Evolutionary conservation across 2,329 filamentous ascomycete genomes (phyloP).

Genomic region (Paraphoma chrysanthemicola): DNA sequence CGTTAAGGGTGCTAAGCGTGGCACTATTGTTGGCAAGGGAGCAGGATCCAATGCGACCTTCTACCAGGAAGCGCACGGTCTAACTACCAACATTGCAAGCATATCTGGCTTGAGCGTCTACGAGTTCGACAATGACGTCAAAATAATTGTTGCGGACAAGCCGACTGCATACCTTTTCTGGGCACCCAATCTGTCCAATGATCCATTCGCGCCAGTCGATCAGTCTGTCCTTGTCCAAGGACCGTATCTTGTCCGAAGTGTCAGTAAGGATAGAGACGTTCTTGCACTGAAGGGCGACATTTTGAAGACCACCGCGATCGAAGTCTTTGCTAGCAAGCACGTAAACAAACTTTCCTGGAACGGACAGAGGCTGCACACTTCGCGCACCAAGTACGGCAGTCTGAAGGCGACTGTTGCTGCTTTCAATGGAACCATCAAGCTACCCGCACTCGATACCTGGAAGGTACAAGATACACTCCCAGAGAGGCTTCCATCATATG

Average conservation of each 20-base stretch:
- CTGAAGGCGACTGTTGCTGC: constrained; percentile 39
- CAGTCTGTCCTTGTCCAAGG: constrained; percentile 50
- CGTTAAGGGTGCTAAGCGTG: constrained; percentile 46
- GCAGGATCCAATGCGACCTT: constrained; percentile 54
- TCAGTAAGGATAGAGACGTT: constrained; percentile 23
- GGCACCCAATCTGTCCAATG: constrained; percentile 48
- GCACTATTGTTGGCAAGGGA: constrained; percentile 47
- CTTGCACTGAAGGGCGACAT: constrained; percentile 47
- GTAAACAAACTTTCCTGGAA: constrained; percentile 48
- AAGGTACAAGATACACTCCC: constrained; percentile 58
- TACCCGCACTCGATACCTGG: constrained; percentile 56
- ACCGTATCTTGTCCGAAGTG: constrained; percentile 50
- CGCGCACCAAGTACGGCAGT: constrained; percentile 46
- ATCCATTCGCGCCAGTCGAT: constrained; percentile 49
- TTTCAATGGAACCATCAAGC: constrained; percentile 30
- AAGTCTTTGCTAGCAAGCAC: constrained; percentile 44
- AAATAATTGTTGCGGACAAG: constrained; percentile 47
- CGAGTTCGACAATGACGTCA: constrained; percentile 46
- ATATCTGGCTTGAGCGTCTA: constrained; percentile 43
- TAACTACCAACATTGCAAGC: constrained; percentile 40
- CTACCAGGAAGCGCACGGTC: constrained; percentile 47
- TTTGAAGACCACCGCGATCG: constrained; percentile 41
- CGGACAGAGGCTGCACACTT: constrained; percentile 37
- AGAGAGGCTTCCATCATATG: constrained; percentile 54
- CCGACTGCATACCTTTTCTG: constrained; percentile 48